These are phyloP conservation scores for Endocalyx cinctus DNA, from an alignment of 2,329 filamentous ascomycete species.

Conservation along the genomic window DNA sequence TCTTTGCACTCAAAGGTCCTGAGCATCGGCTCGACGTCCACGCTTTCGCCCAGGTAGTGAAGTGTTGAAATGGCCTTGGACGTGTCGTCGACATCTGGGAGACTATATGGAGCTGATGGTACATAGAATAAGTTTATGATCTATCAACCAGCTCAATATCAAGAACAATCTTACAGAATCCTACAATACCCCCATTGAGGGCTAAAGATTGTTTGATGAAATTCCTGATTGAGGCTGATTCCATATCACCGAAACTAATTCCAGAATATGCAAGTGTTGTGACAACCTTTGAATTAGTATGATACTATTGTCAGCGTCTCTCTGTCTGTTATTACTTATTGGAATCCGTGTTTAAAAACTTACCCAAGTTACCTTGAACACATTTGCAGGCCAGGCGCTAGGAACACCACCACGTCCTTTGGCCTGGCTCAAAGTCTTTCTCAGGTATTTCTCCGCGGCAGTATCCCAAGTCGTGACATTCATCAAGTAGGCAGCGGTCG, in stretches of 20 bases:
- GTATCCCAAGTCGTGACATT: slow-evolving; percentile 3
- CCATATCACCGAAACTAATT: slow-evolving; percentile 1
- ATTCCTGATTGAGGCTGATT: no score
- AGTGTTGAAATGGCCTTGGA: not conserved
- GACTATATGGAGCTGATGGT: not conserved
- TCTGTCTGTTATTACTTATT: no score
- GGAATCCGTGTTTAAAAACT: not conserved
- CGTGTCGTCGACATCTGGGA: slow-evolving; percentile 4
- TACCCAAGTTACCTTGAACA: slow-evolving; percentile 9
- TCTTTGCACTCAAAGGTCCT: slow-evolving; percentile 16
- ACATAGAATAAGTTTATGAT: no score
- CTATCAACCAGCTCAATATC: no score
- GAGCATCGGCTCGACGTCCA: slow-evolving; percentile 3
- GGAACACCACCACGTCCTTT: slow-evolving; percentile 3
- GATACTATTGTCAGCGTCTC: no score
- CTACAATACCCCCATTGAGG: no score
- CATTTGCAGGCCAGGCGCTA: slow-evolving; percentile 4
- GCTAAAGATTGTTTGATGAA: no score
- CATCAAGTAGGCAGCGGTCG: not conserved
- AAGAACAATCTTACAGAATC: not conserved
- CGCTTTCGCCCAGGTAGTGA: not conserved
- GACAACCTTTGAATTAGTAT: slow-evolving; percentile 1
- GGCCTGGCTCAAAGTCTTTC: not conserved
- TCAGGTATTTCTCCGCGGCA: slow-evolving; percentile 3
- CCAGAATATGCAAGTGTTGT: slow-evolving; percentile 2